Base-by-base conservation (phyloP, 805 yeast species). In the Barnettozyma pratensis region DNA sequence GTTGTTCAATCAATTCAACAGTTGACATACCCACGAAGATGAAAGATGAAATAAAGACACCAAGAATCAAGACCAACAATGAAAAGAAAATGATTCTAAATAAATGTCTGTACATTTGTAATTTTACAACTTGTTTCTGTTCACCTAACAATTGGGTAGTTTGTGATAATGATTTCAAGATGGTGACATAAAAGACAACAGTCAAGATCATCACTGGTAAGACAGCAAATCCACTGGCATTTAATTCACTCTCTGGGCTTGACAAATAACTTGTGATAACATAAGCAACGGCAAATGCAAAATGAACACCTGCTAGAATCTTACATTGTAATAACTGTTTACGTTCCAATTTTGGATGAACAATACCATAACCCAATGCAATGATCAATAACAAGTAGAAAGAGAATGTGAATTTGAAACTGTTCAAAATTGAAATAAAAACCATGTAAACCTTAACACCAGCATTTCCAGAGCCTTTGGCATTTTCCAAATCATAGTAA, bases 321-420 rank as follows among this genome's bases (percentile, higher is more conserved):
- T 82, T 76, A 64, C 88, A 80, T 64, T 75, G 81, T 59, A 82
- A 72, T 96, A 94, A 88, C 30, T 75, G 60, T 47, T 80, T 79
- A 64, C 80, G 79, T 42, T 90, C 87, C 51, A 94, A 76, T 53
- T 90, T 85, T 41, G 96, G 90, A 61, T 80, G 81, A 44, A 94
- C 98, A 42, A 94, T 90, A 53, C 98, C 97, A 68, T 91, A 94
- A 38, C 99, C 99, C 55, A 91, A 73, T 11, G 95, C 77, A 48
- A 94, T 92, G 58, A 89, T 84, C 54, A 92, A 73, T 48, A 94
- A 73, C 59, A 94, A 70, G 70, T 92, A 94, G 68, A 92, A 85
- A 7, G 97, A 87, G 64, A 89, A 87, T 0, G 97, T 83, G 45
- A 88, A 77, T 60, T 94, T 86, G 57, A 81, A 80, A 2, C 96